Evolutionary conservation across 2,329 filamentous ascomycete species (phyloP).

Genomic region (Microdochium trichocladiopsis): DNA sequence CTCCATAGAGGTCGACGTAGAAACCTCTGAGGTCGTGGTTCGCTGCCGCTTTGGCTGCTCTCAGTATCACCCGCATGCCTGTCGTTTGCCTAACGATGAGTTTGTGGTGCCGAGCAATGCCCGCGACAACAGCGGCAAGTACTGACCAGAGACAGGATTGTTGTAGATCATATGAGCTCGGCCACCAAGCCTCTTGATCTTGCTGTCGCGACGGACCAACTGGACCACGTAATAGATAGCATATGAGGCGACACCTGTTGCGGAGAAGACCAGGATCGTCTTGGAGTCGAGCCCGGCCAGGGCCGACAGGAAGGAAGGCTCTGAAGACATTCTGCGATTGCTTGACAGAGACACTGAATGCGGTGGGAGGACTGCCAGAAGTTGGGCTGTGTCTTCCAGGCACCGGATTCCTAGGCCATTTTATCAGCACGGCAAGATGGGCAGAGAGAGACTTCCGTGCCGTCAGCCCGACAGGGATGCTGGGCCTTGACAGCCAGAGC

Average conservation of each 20-base stretch:
- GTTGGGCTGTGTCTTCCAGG: too few relatives aligned
- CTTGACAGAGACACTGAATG: too few relatives aligned
- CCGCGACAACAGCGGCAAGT: not conserved
- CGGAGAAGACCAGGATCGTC: not conserved
- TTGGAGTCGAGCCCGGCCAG: not conserved
- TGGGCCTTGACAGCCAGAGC: too few relatives aligned
- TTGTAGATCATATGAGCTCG: not conserved
- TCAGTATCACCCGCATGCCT: not conserved
- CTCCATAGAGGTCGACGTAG: not conserved
- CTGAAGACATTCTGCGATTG: not conserved
- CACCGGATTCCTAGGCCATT: too few relatives aligned
- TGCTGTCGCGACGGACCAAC: not conserved
- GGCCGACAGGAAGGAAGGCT: not conserved
- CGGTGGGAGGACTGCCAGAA: too few relatives aligned
- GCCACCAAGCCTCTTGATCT: not conserved
- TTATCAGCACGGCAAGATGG: too few relatives aligned
- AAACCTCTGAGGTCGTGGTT: not conserved
- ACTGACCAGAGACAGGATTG: not conserved
- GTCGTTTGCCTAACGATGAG: not conserved
- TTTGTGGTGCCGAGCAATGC: too few relatives aligned
- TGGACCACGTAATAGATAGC: not conserved
- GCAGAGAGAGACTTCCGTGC: too few relatives aligned
- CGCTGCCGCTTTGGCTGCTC: not conserved
- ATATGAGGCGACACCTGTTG: not conserved
- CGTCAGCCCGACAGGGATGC: too few relatives aligned